Evolutionary conservation across 768 basidiomycete genomes (phyloP).

Genomic region (Solioccasus polychromus): DNA sequence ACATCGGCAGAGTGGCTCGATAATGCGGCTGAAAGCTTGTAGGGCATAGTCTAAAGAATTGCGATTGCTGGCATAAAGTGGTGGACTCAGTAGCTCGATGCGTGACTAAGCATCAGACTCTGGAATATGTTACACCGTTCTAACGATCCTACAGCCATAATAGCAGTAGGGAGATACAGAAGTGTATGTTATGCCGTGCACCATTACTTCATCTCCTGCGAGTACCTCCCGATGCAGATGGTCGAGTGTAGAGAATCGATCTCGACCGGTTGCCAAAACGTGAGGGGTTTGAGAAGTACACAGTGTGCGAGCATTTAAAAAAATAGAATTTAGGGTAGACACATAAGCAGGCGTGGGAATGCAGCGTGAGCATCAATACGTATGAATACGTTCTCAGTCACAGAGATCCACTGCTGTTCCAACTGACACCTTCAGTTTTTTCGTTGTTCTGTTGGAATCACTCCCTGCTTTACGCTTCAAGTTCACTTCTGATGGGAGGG

Average conservation of each 20-base stretch:
- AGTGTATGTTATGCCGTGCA: slow-evolving; percentile 85
- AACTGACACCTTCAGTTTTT: slow-evolving; percentile 74
- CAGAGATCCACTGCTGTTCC: slow-evolving; percentile 69
- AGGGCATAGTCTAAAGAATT: slow-evolving; percentile 47
- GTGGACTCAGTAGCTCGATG: too few species aligned
- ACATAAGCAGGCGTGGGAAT: too few species aligned
- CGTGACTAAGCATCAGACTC: too few species aligned
- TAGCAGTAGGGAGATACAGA: slow-evolving; percentile 80
- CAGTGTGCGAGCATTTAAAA: not conserved
- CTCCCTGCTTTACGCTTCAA: slow-evolving; percentile 34
- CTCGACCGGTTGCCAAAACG: slow-evolving; percentile 45
- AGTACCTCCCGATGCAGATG: slow-evolving; percentile 55
- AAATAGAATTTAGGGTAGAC: slow-evolving; percentile 36
- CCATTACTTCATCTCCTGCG: slow-evolving; percentile 91
- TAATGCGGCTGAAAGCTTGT: slow-evolving; percentile 75
- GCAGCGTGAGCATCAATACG: slow-evolving; percentile 1
- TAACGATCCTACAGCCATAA: slow-evolving; percentile 75
- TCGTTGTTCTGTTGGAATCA: slow-evolving; percentile 28
- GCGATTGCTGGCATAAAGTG: too few species aligned
- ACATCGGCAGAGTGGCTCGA: slow-evolving; percentile 74
- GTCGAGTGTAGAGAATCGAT: slow-evolving; percentile 35
- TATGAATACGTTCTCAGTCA: slow-evolving; percentile 42
- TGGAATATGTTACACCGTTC: slow-evolving; percentile 79
- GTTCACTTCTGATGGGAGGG: slow-evolving; percentile 20
- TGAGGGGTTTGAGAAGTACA: slow-evolving; percentile 36